Base-by-base conservation (phyloP, 371 early-diverging fungal genomes). In the Apophysomyces variabilis region DNA sequence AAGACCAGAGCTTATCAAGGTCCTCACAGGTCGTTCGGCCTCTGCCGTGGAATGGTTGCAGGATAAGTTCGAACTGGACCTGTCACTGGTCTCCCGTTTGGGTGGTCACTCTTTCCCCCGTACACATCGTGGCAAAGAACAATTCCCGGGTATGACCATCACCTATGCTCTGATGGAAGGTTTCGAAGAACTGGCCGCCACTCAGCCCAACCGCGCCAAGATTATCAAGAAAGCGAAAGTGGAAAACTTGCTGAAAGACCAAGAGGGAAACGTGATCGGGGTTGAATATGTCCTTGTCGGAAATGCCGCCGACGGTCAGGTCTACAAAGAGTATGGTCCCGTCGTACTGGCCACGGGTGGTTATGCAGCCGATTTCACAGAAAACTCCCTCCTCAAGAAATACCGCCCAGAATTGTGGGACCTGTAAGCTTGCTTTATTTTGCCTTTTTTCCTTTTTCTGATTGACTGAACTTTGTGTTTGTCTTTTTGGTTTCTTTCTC, bases 281-380 rank as follows among this genome's bases (percentile, higher is more conserved):
- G 92, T 95, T 37, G 92, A 92, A 68, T 95, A 92, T 71, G 82
- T 84, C 56, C 60, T 73, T 67, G 79, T 77, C 66, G 91, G 80
- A 72, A 83, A 80, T 41, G 78, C 68, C 36, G 84, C 85, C 54
- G 85, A 79, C 66, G 84, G 83, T 62, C 73, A 81, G 77, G 82
- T 69, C 57, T 71, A 77, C 78, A 85, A 71, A 66, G 85, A 83
- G 61, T 75, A 86, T 61, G 89, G 88, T 39, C 94, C 93, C n/a
- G 96, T 96, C 50, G 84, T 98, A 61, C 76, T 98, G 50, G 94
- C 97, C 12, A 98, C 98, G 45, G 98, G 98, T 78, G 98, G 98
- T 63, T 93, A 92, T 72, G 90, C 90, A 35, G 92, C 92, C 61
- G 92, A 91, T 65, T 92, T 91, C 67, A 84, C 83, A 38, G 80